Evolutionary conservation across 2,329 filamentous ascomycete species (phyloP), one percentile per base, ranked within the genome.

Genomic region (Penicillium crustosum): DNA sequence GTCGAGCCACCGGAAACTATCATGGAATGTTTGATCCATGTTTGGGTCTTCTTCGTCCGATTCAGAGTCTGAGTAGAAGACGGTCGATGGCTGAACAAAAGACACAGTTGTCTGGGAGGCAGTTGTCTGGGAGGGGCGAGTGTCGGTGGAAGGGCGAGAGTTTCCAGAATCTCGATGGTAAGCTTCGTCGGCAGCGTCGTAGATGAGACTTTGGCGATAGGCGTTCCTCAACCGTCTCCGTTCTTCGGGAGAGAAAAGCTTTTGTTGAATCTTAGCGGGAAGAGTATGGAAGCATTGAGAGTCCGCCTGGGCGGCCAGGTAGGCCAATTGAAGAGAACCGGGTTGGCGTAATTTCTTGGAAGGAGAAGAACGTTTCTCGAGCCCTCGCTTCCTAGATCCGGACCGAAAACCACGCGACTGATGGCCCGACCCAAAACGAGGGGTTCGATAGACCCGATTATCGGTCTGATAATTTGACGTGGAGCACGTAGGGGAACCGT

Each of bases 1-100:
- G 31, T 92, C 88, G 27, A 91, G 77, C 88, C 89, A 91, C 49
- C 86, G 82, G 64, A 91, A 89, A 68, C 82, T 87, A 60, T 91
- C 86, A 49, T 85, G 84, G 57, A 89, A 78, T 1, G 83, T 82
- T 50, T 84, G 80, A 36, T 82, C 75, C 64, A 82, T 78, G 41
- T 71, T 73, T 55, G 70, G 61, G 38, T 68, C 65, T 19, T 73
- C 72, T 63, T 63, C 63, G 41, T 67, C 69, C 5, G 70, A 72
- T 56, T 75, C 73, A 63, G 66, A 69, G 39, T 68, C 63, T 25
- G 66, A 64, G 35, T 71, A 68, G 21, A 68, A 67, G 39, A 63
- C 57, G 3, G 64, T 66, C 4, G 68, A 66, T 9, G 64, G 60
- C n/a, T 68, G 63, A 5, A 64, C 60, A 17, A 58, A 43, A 19